Conservation (phyloP, 169 alveolate genomes). For the Plasmodium vinckei region DNA sequence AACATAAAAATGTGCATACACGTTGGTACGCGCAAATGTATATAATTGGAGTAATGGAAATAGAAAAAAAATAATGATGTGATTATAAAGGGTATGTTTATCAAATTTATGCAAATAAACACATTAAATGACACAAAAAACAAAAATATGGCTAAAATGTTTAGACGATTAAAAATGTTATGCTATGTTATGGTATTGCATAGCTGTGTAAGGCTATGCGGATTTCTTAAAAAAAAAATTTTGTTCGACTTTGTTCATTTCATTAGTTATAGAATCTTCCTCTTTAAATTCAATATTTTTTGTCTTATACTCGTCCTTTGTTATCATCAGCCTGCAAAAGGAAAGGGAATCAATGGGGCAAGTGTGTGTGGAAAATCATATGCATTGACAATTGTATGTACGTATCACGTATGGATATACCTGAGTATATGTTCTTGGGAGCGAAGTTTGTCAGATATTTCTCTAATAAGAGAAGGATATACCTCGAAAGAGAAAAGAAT, state of each 20-base stretch:
- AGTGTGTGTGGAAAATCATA: not conserved
- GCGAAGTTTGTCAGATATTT: conserved; percentile 6
- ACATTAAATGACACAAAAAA: not conserved
- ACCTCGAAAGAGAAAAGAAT: conserved; percentile 33
- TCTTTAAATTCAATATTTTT: conserved; percentile 18
- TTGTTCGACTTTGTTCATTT: conserved; percentile 10
- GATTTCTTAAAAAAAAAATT: conserved; percentile 19
- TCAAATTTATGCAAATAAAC: not conserved
- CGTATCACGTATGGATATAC: not conserved
- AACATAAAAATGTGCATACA: too few species aligned
- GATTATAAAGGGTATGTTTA: too few species aligned
- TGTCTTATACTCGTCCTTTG: conserved; percentile 21
- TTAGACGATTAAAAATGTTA: too few species aligned
- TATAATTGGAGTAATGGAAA: too few species aligned
- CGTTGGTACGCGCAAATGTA: too few species aligned
- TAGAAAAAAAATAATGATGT: too few species aligned
- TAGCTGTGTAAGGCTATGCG: not conserved
- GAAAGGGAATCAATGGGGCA: not conserved
- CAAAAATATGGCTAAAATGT: not conserved
- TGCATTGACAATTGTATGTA: not conserved
- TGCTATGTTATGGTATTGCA: too few species aligned
- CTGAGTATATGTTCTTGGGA: conserved; percentile 29
- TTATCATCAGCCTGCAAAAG: conserved; percentile 21
- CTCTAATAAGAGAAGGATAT: conserved; percentile 39
- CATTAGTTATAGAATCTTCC: conserved; percentile 1